Evolutionary conservation across 257 asterid species (phyloP).

Genomic region (Solanum paucissectum): DNA sequence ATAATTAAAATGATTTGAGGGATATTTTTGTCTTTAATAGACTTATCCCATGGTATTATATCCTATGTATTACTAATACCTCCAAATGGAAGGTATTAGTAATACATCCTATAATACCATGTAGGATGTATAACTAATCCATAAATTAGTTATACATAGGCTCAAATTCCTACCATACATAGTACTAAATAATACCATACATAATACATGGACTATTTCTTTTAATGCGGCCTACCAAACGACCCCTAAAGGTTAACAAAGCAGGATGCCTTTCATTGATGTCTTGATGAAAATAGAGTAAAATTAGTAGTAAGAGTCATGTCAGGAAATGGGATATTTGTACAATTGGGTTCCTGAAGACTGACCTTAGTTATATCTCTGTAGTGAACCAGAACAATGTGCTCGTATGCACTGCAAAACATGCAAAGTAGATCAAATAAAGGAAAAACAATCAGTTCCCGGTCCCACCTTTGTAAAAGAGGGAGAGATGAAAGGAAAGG

Average conservation of each 20-base stretch:
- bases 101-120: too few relatives aligned
- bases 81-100: too few relatives aligned
- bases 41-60: too few relatives aligned
- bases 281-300: background rate
- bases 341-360: slow-evolving; percentile 1
- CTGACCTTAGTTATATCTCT: slow-evolving; percentile 81
- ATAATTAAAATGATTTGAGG: too few relatives aligned
- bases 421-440: slow-evolving; percentile 3
- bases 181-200: too few relatives aligned
- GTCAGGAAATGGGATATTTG: background rate
- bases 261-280: background rate
- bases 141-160: too few relatives aligned
- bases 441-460: background rate
- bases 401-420: slow-evolving; percentile 67
- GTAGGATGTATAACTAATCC: too few relatives aligned
- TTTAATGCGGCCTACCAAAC: too few relatives aligned
- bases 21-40: too few relatives aligned
- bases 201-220: too few relatives aligned
- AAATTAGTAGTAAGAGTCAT: background rate
- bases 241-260: background rate
- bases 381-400: slow-evolving; percentile 97
- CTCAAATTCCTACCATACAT: too few relatives aligned
- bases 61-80: too few relatives aligned
- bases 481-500: background rate
- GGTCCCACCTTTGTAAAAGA: background rate